phyloP scores from a whole-genome alignment of 495 filamentous ascomycete genomes.

The Daldinia caldariorum region DNA sequence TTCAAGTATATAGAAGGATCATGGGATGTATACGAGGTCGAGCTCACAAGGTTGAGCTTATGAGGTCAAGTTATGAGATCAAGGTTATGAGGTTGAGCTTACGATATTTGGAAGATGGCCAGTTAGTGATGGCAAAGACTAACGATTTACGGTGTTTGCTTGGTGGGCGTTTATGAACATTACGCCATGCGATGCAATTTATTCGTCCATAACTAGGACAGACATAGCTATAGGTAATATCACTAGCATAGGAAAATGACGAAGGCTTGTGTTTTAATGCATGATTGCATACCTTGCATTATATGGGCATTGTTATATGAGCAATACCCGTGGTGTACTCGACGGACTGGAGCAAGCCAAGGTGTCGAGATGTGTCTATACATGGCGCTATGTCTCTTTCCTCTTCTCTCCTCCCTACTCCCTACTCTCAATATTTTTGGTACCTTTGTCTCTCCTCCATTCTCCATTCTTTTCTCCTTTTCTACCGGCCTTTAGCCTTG shows the following conservation, averaged over 20 bases:
- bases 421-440: background rate
- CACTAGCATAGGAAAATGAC: background rate
- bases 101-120: background rate
- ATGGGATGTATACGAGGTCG: background rate
- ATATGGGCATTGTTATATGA: constrained; percentile 13
- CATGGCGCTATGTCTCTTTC: background rate
- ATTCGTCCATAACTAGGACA: too few relatives aligned
- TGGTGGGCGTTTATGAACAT: background rate
- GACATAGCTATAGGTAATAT: background rate
- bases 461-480: background rate
- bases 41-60: too few relatives aligned
- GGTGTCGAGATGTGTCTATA: constrained; percentile 20
- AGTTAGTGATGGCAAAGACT: background rate
- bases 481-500: constrained; percentile 49
- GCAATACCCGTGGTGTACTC: constrained; percentile 10
- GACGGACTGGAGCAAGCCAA: constrained; percentile 7
- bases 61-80: too few relatives aligned
- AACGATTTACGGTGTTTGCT: too few relatives aligned
- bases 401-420: background rate
- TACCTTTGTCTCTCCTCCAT: background rate
- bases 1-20: background rate
- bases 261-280: background rate
- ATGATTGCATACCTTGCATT: background rate
- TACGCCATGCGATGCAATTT: background rate
- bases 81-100: background rate